Conservation (phyloP, 2,329 filamentous ascomycete genomes). For the Tricladium varicosporioides region DNA sequence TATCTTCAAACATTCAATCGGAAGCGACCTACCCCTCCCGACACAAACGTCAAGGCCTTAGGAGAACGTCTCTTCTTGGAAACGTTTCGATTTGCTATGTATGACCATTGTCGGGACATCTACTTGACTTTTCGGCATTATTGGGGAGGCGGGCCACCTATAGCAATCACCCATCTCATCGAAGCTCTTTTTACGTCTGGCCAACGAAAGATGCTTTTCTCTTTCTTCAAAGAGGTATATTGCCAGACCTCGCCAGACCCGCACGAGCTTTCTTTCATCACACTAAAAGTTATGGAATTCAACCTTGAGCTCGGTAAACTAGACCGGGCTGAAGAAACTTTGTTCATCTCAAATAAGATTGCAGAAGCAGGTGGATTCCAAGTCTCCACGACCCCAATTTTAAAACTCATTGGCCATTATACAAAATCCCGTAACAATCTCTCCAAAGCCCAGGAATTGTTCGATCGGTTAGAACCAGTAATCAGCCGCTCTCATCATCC, state of each 20-base stretch:
- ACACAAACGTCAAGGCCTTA: slow-evolving; percentile 6
- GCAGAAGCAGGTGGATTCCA: slow-evolving; percentile 19
- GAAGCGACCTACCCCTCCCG: slow-evolving; percentile 14
- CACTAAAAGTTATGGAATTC: slow-evolving; percentile 22
- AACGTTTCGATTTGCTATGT: slow-evolving; percentile 20
- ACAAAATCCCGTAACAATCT: slow-evolving; percentile 30
- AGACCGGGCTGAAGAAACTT: slow-evolving; percentile 24
- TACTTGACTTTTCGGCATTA: slow-evolving; percentile 10
- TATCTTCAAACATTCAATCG: slow-evolving; percentile 27
- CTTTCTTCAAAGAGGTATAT: slow-evolving; percentile 23
- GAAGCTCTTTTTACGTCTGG: slow-evolving; percentile 20
- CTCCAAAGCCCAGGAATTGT: slow-evolving; percentile 21
- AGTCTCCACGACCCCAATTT: slow-evolving; percentile 24
- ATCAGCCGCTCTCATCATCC: slow-evolving; percentile 18
- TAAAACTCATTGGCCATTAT: slow-evolving; percentile 27
- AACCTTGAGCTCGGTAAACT: slow-evolving; percentile 17
- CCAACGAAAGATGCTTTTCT: slow-evolving; percentile 17
- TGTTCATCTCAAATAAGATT: slow-evolving; percentile 21
- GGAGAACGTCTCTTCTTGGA: slow-evolving; percentile 24
- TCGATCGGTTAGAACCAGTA: slow-evolving; percentile 24
- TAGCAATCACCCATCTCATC: background rate
- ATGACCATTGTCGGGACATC: slow-evolving; percentile 22
- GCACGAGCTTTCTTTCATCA: slow-evolving; percentile 20
- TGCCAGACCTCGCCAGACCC: slow-evolving; percentile 17
- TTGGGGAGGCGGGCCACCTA: slow-evolving; percentile 9